Evolutionary conservation across 176 grass and related monocot species (phyloP), one percentile per base, ranked within the genome.

Genomic region (Avena insularis): DNA sequence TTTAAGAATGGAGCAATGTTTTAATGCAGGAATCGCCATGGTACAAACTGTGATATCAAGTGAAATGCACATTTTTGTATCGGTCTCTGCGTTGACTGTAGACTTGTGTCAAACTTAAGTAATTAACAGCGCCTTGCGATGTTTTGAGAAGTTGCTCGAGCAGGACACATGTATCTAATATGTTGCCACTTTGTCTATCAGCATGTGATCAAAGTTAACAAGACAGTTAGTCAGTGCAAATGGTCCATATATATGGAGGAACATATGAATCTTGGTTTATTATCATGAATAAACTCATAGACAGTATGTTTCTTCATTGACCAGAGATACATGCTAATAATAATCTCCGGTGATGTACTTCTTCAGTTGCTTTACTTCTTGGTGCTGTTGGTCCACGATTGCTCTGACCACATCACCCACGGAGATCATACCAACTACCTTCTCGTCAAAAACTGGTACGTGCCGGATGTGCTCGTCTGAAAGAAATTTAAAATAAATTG

Each of bases 261-360:
- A 36, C 15, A 72, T 25, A 78, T 82, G 69, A 5, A 35, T 73
- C 2, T 65, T 64, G 3, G n/a, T 66, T 82, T 38, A 63, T 79
- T 12, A 60, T 48, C 36, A 58, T 50, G 25, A 7, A 31, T 43
- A 72, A 35, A 65, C 57, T 38, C 74, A 64, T 48, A 12, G 2
- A 47, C 4, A 29, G 19, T 81, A 81, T 48, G 14, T 57, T 74
- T 61, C 2, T 83, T 55, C 48, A 50, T 75, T 49, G 46, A 75
- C 12, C 77, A 45, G 45, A 78, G 17, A 11, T 70, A 81, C 20
- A 66, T 85, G 83, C 84, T 92, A 95, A 77, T 90, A 98, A 27
- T 98, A 98, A 54, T 96, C 92, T 79, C 97, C 97, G 90, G 55
- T 90, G 15, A 98, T 96, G 63, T 87, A 98, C 45, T 92, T 93